phyloP scores from a whole-genome alignment of 805 yeast genomes.

The Zygotorulaspora florentina region DNA sequence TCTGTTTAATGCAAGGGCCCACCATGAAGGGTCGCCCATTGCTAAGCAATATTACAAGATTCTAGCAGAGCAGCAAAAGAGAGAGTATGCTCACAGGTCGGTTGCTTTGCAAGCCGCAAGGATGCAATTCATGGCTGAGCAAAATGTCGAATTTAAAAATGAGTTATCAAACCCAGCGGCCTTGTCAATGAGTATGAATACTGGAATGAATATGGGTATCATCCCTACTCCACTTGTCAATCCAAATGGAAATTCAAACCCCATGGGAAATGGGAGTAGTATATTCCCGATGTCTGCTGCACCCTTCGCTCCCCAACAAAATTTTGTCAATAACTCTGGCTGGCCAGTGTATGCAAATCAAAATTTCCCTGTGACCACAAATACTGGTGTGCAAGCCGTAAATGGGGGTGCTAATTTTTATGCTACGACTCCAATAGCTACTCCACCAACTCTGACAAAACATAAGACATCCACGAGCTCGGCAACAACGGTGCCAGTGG shows the following conservation, averaged over 20 bases:
- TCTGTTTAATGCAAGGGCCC: conserved; percentile 75
- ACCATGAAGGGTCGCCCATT: conserved; percentile 54
- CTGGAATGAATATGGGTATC: too few relatives aligned
- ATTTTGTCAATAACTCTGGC: conserved; percentile 7
- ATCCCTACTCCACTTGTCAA: too few relatives aligned
- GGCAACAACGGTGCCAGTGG: conserved; percentile 47
- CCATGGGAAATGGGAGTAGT: not conserved
- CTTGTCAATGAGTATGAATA: conserved; percentile 9
- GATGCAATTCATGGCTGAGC: conserved; percentile 41
- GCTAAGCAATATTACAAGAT: conserved; percentile 72
- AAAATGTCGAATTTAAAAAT: conserved; percentile 36
- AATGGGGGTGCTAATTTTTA: not conserved
- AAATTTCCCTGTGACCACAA: not conserved
- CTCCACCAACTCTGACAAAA: conserved; percentile 3
- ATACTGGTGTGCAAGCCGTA: not conserved
- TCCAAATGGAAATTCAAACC: too few relatives aligned
- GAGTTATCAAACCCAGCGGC: conserved; percentile 30
- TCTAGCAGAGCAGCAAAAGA: conserved; percentile 55
- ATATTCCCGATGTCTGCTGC: not conserved
- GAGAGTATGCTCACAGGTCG: conserved; percentile 49
- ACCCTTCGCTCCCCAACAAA: not conserved
- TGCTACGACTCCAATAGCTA: conserved; percentile 3
- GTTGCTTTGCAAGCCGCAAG: conserved; percentile 43
- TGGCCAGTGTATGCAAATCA: conserved; percentile 12
- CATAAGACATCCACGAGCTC: conserved; percentile 3